Evolutionary conservation across 2,329 filamentous ascomycete species (phyloP).

Genomic region (Fusarium nygamai): DNA sequence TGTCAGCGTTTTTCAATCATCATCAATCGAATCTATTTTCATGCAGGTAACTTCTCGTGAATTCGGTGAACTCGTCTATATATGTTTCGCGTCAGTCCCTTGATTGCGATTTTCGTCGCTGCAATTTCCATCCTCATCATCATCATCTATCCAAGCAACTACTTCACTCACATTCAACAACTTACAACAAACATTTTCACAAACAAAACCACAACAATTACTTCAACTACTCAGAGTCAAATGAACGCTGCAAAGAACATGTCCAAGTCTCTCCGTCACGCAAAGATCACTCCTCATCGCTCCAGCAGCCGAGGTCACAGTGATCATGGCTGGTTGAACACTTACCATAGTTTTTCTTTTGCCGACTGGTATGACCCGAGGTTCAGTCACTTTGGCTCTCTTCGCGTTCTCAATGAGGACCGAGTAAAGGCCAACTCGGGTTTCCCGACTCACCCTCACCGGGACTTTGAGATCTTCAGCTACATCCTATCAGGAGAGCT

Average conservation of each 20-base stretch:
- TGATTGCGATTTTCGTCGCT: constrained; percentile 50
- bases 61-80: constrained; percentile 47
- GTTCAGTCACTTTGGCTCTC: constrained; percentile 75
- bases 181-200: constrained; percentile 33
- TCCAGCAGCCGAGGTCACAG: constrained; percentile 78
- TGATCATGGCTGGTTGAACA: constrained; percentile 88
- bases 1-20: constrained; percentile 43
- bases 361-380: constrained; percentile 74
- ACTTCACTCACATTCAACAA: constrained; percentile 36
- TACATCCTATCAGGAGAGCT: constrained; percentile 88
- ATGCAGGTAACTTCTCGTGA: constrained; percentile 39
- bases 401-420: constrained; percentile 91
- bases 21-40: constrained; percentile 22
- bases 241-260: constrained; percentile 58
- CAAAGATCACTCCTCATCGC: constrained; percentile 78
- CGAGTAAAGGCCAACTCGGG: constrained; percentile 78
- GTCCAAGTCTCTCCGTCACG: constrained; percentile 71
- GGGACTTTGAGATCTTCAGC: constrained; percentile 89
- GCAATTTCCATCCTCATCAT: constrained; percentile 52
- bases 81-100: constrained; percentile 50
- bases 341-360: constrained; percentile 88
- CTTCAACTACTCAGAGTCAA: constrained; percentile 4
- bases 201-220: constrained; percentile 11
- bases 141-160: constrained; percentile 43
- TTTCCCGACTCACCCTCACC: constrained; percentile 86